Evolutionary conservation across 208 protist genomes (phyloP).

Genomic region (Leishmania major): DNA sequence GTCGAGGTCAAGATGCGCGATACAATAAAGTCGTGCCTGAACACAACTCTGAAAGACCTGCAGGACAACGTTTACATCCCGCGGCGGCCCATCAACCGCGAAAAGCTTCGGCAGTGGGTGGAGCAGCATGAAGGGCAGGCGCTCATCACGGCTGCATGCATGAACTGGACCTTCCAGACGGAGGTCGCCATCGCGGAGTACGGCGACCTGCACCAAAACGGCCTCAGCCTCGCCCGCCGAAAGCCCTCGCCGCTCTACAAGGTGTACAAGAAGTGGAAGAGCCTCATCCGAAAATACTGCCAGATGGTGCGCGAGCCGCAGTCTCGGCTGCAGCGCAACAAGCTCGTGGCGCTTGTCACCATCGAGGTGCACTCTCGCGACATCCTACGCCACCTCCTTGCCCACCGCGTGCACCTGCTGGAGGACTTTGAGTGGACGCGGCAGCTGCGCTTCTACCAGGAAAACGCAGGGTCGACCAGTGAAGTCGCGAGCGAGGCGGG

Average conservation of each 20-base stretch:
- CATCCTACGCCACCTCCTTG: conserved; percentile 95
- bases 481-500: background rate
- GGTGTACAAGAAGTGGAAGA: conserved; percentile 95
- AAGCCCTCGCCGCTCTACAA: conserved; percentile 92
- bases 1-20: conserved; percentile 94
- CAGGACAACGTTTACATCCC: conserved; percentile 83
- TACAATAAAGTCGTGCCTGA: conserved; percentile 88
- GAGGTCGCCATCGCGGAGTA: conserved; percentile 92
- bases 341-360: conserved; percentile 97
- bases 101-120: conserved; percentile 91
- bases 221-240: conserved; percentile 82
- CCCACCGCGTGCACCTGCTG: conserved; percentile 69
- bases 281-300: conserved; percentile 95
- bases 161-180: conserved; percentile 96
- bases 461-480: conserved; percentile 22
- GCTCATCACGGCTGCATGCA: conserved; percentile 96
- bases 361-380: conserved; percentile 99
- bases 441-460: conserved; percentile 97
- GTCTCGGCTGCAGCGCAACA: conserved; percentile 93
- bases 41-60: conserved; percentile 78
- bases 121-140: conserved; percentile 93
- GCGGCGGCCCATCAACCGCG: conserved; percentile 69
- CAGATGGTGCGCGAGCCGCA: conserved; percentile 95
- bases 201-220: conserved; percentile 75
- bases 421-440: conserved; percentile 97